Evolutionary conservation across 176 grass and related monocot genomes (phyloP).

Genomic region (Aegilops speltoides): DNA sequence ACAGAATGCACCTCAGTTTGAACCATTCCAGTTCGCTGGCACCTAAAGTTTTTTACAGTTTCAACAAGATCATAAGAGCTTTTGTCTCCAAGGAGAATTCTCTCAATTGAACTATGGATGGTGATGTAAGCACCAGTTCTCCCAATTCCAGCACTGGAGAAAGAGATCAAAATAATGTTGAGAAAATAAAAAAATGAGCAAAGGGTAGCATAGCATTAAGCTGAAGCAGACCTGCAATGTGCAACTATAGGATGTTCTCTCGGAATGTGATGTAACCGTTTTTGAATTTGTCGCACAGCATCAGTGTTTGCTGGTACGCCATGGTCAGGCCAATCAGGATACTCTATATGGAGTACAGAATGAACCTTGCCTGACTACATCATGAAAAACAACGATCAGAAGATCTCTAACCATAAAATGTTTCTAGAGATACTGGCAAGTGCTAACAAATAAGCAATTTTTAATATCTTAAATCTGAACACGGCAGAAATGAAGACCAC

Average conservation of each 20-base stretch:
- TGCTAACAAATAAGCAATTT: neutral
- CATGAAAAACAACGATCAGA: constrained; percentile 24
- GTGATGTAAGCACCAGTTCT: constrained; percentile 85
- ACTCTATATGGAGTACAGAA: constrained; percentile 72
- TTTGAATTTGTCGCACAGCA: constrained; percentile 72
- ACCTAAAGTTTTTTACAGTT: constrained; percentile 71
- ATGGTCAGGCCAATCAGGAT: constrained; percentile 86
- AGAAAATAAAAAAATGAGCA: neutral
- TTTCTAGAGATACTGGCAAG: neutral
- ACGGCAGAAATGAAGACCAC: constrained; percentile 5
- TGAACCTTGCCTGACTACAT: constrained; percentile 61
- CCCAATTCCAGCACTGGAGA: constrained; percentile 90
- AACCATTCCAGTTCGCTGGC: constrained; percentile 82
- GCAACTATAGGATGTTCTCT: constrained; percentile 62
- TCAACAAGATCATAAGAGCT: constrained; percentile 60
- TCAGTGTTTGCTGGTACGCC: constrained; percentile 58
- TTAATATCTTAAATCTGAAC: neutral
- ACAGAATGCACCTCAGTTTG: constrained; percentile 66
- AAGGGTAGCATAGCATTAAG: constrained; percentile 8
- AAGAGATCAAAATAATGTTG: constrained; percentile 35
- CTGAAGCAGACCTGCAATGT: constrained; percentile 85
- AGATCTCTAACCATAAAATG: neutral
- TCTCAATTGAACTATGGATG: constrained; percentile 78
- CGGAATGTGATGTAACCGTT: constrained; percentile 51
- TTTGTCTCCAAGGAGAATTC: constrained; percentile 81